A percentile compares a stretch with the other conserved stretches of the same genome.
Conservation (phyloP, 2,329 filamentous ascomycete species). For the Phialocephala subalpina region DNA sequence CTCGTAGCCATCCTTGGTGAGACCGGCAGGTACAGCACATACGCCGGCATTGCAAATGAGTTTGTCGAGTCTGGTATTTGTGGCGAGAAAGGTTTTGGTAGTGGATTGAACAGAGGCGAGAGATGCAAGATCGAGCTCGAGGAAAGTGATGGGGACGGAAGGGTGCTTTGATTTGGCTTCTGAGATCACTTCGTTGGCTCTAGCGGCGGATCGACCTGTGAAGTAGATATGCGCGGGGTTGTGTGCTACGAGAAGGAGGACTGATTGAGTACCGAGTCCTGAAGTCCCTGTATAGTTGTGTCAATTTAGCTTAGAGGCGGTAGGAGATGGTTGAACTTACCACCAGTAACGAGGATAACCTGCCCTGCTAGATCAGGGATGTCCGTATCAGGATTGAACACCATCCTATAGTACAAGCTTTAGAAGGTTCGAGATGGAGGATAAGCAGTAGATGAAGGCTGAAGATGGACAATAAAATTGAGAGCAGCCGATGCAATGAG, state of each 20-base stretch:
- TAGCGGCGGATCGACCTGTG: conserved; percentile 46
- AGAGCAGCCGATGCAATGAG: no score
- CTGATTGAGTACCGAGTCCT: conserved; percentile 55
- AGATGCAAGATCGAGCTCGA: conserved; percentile 51
- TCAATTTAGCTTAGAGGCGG: neutral
- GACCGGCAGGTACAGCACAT: conserved; percentile 48
- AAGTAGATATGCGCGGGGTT: conserved; percentile 49
- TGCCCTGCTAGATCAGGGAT: conserved; percentile 8
- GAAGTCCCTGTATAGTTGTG: conserved; percentile 45
- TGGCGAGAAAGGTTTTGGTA: conserved; percentile 47
- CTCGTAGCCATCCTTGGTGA: conserved; percentile 57
- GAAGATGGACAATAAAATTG: no score
- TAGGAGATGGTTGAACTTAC: neutral
- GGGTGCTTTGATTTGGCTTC: conserved; percentile 23
- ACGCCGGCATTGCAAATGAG: conserved; percentile 56
- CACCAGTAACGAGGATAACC: conserved; percentile 2
- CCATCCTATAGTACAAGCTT: neutral
- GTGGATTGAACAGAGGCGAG: conserved; percentile 53
- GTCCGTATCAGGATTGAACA: neutral
- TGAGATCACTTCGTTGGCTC: conserved; percentile 41
- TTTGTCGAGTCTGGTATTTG: conserved; percentile 51
- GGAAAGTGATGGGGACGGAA: conserved; percentile 24
- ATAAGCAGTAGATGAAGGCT: neutral
- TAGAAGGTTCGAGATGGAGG: neutral
- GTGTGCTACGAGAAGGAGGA: conserved; percentile 50